Conservation (phyloP, 1,139 yeast species). For the Tardiomyces blankii region DNA sequence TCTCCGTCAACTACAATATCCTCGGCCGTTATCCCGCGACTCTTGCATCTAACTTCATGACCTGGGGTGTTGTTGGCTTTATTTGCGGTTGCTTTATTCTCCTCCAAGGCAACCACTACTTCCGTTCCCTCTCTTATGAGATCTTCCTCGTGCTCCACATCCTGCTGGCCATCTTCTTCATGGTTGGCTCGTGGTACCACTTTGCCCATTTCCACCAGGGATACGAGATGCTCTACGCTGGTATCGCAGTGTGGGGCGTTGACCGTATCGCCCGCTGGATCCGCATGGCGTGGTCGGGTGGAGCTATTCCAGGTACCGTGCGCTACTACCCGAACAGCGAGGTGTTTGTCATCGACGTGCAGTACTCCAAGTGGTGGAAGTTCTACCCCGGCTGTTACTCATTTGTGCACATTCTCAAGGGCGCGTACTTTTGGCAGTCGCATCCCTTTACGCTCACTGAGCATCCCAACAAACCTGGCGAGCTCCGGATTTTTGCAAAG, state of each 20-base stretch:
- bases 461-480: conserved; percentile 5
- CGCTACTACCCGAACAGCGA: conserved; percentile 3
- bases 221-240: conserved; percentile 27
- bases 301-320: neutral
- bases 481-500: conserved; percentile 24
- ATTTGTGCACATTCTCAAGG: conserved; percentile 38
- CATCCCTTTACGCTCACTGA: conserved; percentile 49
- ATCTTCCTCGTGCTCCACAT: conserved; percentile 34
- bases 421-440: conserved; percentile 33
- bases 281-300: conserved; percentile 17
- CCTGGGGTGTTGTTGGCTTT: conserved; percentile 28
- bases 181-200: conserved; percentile 39
- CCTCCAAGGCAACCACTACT: conserved; percentile 18
- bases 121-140: conserved; percentile 33
- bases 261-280: conserved; percentile 30
- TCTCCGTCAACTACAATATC: neutral
- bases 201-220: conserved; percentile 19
- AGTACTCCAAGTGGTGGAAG: conserved; percentile 19
- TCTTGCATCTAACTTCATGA: conserved; percentile 4
- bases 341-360: neutral
- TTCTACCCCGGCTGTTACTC: conserved; percentile 43
- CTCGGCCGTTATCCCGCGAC: neutral
- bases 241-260: conserved; percentile 31
- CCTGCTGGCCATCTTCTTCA: conserved; percentile 39
- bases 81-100: conserved; percentile 17